These are phyloP conservation scores for Malus sylvestris DNA, from an alignment of 306 rosid genomes.

Conservation along the genomic window DNA sequence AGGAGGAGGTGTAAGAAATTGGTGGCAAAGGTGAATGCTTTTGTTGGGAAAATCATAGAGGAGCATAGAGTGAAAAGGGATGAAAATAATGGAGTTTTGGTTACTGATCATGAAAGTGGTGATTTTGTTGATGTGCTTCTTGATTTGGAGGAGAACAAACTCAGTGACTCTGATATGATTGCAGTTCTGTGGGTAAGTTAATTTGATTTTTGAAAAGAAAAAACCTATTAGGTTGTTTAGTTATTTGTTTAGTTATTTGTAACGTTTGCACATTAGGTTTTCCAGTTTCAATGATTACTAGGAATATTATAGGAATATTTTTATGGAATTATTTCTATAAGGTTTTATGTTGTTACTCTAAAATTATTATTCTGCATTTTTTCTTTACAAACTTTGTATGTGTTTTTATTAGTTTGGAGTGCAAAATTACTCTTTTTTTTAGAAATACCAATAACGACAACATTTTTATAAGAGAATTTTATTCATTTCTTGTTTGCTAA, in stretches of 20 bases:
- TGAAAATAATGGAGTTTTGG: background rate
- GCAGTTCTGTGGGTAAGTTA: conserved; percentile 76
- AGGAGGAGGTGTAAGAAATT: conserved; percentile 52
- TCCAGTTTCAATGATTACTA: background rate
- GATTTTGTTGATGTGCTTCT: conserved; percentile 84
- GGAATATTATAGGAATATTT: background rate
- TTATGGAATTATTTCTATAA: background rate
- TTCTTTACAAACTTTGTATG: background rate
- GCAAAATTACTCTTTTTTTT: no score
- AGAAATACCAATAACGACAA: no score
- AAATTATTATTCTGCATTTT: background rate
- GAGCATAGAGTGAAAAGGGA: conserved; percentile 40
- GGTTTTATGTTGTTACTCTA: background rate
- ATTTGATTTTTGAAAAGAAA: background rate
- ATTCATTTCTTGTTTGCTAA: background rate
- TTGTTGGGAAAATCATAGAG: conserved; percentile 56
- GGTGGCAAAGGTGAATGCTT: conserved; percentile 43
- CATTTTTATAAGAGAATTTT: background rate
- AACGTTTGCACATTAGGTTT: background rate
- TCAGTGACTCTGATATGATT: conserved; percentile 63
- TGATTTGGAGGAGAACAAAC: conserved; percentile 50
- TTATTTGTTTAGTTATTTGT: background rate
- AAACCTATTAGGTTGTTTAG: background rate
- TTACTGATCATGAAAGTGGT: conserved; percentile 1
- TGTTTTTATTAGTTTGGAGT: background rate